Conservation (phyloP, 1,284 basidiomycete genomes). For the Sporisorium reilianum region DNA sequence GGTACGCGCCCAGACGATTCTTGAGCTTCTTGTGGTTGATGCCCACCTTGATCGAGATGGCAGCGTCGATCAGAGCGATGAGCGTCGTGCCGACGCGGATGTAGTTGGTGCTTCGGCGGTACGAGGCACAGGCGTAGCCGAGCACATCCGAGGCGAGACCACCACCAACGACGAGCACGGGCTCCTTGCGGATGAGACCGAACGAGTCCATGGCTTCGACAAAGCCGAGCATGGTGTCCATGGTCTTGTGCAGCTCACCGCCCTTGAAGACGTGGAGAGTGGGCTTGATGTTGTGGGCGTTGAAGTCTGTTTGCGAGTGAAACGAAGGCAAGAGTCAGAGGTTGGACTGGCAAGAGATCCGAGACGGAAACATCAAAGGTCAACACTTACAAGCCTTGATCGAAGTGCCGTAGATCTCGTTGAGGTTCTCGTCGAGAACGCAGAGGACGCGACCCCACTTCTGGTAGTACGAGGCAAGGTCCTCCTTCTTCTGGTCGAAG, state of each 20-base stretch:
- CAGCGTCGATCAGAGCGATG: conserved; percentile 72
- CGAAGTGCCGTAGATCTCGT: conserved; percentile 66
- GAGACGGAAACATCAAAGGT: too few relatives aligned
- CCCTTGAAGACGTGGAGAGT: conserved; percentile 72
- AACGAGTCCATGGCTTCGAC: conserved; percentile 72
- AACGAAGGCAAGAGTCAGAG: background rate
- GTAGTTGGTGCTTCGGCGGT: conserved; percentile 72
- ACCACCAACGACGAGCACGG: conserved; percentile 71
- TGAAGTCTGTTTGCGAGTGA: conserved; percentile 66
- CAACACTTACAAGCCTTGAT: conserved; percentile 59
- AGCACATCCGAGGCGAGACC: conserved; percentile 70
- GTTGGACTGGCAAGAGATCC: too few relatives aligned
- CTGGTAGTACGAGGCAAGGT: conserved; percentile 71
- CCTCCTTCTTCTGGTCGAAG: conserved; percentile 70
- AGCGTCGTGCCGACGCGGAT: conserved; percentile 72
- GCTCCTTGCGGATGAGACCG: conserved; percentile 72
- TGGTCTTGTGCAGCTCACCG: conserved; percentile 72
- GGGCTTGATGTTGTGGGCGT: conserved; percentile 70
- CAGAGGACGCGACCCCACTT: conserved; percentile 71
- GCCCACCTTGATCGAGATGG: conserved; percentile 71
- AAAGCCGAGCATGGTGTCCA: conserved; percentile 71
- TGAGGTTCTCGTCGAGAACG: conserved; percentile 70
- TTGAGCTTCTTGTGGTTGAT: conserved; percentile 67
- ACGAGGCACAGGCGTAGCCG: conserved; percentile 71
- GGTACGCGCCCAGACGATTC: conserved; percentile 70